Evolutionary conservation across 768 basidiomycete genomes (phyloP), one percentile per base, ranked within the genome.

Genomic region (Amanita exitialis): DNA sequence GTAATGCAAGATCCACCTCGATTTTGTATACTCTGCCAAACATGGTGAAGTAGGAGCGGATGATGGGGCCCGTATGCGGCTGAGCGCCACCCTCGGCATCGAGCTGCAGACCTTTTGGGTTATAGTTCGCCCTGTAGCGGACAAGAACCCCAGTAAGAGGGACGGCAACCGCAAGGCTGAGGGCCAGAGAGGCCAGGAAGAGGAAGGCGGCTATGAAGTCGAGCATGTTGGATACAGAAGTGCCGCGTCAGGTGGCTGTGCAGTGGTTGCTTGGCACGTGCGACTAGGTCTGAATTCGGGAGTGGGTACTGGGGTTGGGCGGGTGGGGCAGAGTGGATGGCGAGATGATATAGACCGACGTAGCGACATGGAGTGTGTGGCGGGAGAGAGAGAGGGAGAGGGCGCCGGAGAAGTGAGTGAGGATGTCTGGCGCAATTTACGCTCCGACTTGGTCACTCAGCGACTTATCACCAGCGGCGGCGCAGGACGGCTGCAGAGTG

Each of bases 51-150:
- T 82, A 89, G 3, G 83, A 80, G 13, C 76, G 77, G 50, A 91
- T 74, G n/a, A 87, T 75, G 52, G 89, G 90, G 4, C 82, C 83
- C 4, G 86, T 83, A 58, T 88, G 80, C 0, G 86, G 79, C 63
- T 82, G 75, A n/a, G 78, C 83, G 43, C 75, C 80, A 28, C 84
- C 87, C 60, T 89, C 87, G 27, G 75, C 69, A 63, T 90, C 89
- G 36, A 91, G 73, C 47, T 83, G 86, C 36, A 92, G 79, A 32
- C 84, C 86, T 64, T 85, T 86, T 2, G 90, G 90, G 60, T 86
- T 88, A 69, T 86, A 91, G 61, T 91, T 89, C 27, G 86, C 86
- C 65, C 90, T 75, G 62, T 86, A 81, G 43, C 88, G 76, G 6
- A 90, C 82, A 8, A 90, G 71, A 10, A 82, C 72, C 3, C 87